Base-by-base conservation (phyloP, 129 eudicot genomes). In the Chrysanthemum lavandulifolium region DNA sequence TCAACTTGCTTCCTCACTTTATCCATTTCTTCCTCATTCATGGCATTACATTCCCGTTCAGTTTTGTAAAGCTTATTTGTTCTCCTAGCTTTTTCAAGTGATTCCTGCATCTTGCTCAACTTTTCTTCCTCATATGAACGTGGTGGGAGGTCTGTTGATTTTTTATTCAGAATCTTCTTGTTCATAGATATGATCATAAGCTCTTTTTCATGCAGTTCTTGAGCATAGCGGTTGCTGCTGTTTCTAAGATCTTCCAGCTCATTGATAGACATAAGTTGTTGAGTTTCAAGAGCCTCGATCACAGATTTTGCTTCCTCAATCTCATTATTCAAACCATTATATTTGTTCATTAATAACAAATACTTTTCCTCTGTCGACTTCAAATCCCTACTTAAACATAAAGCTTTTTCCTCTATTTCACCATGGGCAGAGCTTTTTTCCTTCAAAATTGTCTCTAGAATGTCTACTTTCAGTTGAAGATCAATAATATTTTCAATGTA, bases 1-100 rank as follows among this genome's bases (percentile, higher is more conserved):
- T 95, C 99, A 13, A 81, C 99, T 78, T 95, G 99, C 68, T 80
- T 83, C 29, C 94, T 85, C 9, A 88, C 81, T 83, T 86, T 89
- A 75, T 95, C 99, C 88, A 83, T 88, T 83, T 90, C 99, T 73
- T 86, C 91, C 71, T 95, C 91, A 69, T 81, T 80, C 7, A 88
- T 71, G 59, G 73, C 85, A 40, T 88, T 87, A 74, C 27, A 79
- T 33, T 78, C 88, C 33, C 71, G 78, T 59, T 90, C 96, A 73
- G 65, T 84, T 80, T 88, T 87, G 78, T 95, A 90, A 75, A 81
- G 71, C 4, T 61, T 63, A 76, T 90, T 95, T 61, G 85, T 76
- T 75, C 55, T 84, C 80, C 77, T 88, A 51, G 95, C 94, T 82
- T 82, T 95, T 31, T 95, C 99, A 78, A 95, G 96, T 65, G 97